Evolutionary conservation across 371 early-diverging fungal genomes (phyloP).

Genomic region (Actinomortierella wolfii): DNA sequence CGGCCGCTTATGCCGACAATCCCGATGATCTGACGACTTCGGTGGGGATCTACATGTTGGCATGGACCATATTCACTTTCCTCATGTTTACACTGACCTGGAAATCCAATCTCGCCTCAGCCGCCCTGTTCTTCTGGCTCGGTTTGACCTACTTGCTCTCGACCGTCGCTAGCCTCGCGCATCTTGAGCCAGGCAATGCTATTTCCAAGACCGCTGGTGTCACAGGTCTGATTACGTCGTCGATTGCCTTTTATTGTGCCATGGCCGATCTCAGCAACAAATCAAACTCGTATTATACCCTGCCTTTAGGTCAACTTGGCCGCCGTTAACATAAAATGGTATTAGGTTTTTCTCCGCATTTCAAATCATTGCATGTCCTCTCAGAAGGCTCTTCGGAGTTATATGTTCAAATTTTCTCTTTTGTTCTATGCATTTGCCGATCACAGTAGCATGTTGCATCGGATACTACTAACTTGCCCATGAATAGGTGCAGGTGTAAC

Average conservation of each 20-base stretch:
- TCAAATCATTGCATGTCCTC: too few species aligned
- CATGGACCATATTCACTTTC: conserved; percentile 52
- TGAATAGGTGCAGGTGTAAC: too few species aligned
- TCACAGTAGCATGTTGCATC: too few species aligned
- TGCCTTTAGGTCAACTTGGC: conserved; percentile 42
- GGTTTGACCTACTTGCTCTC: conserved; percentile 50
- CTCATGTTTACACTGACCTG: conserved; percentile 48
- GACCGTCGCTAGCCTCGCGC: conserved; percentile 40
- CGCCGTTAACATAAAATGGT: conserved; percentile 23
- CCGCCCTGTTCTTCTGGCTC: conserved; percentile 46
- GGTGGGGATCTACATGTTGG: conserved; percentile 44
- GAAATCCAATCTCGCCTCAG: conserved; percentile 40
- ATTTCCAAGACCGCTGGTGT: conserved; percentile 44
- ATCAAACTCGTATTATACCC: conserved; percentile 33
- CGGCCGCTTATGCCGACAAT: conserved; percentile 31
- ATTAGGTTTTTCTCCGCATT: too few species aligned
- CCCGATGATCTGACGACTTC: conserved; percentile 41
- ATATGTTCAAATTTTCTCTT: too few species aligned
- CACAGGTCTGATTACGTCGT: conserved; percentile 45
- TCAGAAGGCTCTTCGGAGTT: too few species aligned
- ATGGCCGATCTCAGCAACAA: conserved; percentile 46
- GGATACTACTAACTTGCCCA: too few species aligned
- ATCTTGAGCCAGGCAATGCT: conserved; percentile 19
- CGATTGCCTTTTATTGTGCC: conserved; percentile 51
- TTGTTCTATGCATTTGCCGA: too few species aligned